These are phyloP conservation scores for Colletotrichum euphorbiae DNA, from an alignment of 2,329 filamentous ascomycete species.

Conservation along the genomic window DNA sequence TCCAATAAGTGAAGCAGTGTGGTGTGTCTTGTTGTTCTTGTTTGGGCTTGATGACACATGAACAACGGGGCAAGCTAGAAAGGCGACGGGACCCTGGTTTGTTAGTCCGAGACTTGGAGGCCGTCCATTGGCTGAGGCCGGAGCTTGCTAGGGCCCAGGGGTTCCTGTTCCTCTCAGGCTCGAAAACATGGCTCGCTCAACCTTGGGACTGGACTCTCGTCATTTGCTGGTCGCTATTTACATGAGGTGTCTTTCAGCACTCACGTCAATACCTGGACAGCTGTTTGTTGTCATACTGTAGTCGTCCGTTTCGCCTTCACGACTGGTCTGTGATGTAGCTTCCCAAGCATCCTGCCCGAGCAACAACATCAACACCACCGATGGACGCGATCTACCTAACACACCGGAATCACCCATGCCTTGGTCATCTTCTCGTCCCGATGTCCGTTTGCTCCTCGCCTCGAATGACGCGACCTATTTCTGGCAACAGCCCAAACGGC, in stretches of 20 bases:
- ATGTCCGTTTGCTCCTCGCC: not conserved
- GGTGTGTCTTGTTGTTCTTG: too few relatives aligned
- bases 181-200: not conserved
- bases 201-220: not conserved
- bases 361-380: constrained; percentile 5
- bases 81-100: constrained; percentile 18
- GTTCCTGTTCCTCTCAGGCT: constrained; percentile 15
- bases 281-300: not conserved
- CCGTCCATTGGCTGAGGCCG: constrained; percentile 8
- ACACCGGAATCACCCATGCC: not conserved
- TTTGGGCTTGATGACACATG: constrained; percentile 26
- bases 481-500: constrained; percentile 12
- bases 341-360: not conserved
- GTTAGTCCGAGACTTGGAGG: constrained; percentile 20
- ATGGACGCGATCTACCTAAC: not conserved
- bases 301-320: not conserved
- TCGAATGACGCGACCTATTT: not conserved
- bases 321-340: not conserved
- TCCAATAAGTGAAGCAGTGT: too few relatives aligned
- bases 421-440: not conserved
- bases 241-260: too few relatives aligned
- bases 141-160: constrained; percentile 2
- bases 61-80: constrained; percentile 26
- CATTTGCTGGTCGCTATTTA: too few relatives aligned
- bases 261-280: too few relatives aligned